Percentiles rank a stretch among this genome's conserved stretches.
Evolutionary conservation across 106 monocot species (phyloP).

Genomic region (Gastrodia elata): DNA sequence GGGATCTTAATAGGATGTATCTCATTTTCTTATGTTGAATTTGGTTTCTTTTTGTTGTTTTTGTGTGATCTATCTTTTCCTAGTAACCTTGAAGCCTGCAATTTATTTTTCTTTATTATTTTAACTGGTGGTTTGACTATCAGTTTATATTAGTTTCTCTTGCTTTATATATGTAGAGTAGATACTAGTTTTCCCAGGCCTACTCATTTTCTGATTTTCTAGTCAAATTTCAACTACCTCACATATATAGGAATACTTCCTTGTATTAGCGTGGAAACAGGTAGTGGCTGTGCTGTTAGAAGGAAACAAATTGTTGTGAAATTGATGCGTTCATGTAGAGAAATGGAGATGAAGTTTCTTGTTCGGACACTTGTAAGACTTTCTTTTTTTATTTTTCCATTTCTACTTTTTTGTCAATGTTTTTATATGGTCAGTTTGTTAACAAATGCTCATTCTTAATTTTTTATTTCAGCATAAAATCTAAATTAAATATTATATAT

Average conservation of each 20-base stretch:
- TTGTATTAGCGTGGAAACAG: constrained; percentile 49
- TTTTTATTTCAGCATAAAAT: no score
- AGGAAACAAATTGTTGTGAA: constrained; percentile 59
- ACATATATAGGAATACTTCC: constrained; percentile 11
- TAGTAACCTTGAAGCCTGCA: neutral
- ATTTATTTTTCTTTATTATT: neutral
- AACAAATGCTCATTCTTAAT: neutral
- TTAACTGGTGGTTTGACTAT: neutral
- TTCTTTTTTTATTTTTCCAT: neutral
- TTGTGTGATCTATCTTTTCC: neutral
- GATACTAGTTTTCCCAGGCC: neutral
- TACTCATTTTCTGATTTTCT: neutral
- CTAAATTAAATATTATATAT: no score
- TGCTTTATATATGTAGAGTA: neutral
- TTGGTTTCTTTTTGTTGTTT: neutral
- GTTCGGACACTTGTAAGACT: constrained; percentile 75
- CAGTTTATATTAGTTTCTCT: neutral
- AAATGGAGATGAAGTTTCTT: constrained; percentile 93
- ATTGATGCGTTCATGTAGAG: constrained; percentile 86
- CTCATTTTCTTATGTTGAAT: neutral
- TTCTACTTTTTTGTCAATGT: neutral
- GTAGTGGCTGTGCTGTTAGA: constrained; percentile 56
- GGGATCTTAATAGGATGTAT: neutral
- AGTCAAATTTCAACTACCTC: neutral
- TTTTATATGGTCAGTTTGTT: neutral